Evolutionary conservation across 179 eudicot genomes (phyloP), one percentile per base, ranked within the genome.

Genomic region (Beta corolliflora): DNA sequence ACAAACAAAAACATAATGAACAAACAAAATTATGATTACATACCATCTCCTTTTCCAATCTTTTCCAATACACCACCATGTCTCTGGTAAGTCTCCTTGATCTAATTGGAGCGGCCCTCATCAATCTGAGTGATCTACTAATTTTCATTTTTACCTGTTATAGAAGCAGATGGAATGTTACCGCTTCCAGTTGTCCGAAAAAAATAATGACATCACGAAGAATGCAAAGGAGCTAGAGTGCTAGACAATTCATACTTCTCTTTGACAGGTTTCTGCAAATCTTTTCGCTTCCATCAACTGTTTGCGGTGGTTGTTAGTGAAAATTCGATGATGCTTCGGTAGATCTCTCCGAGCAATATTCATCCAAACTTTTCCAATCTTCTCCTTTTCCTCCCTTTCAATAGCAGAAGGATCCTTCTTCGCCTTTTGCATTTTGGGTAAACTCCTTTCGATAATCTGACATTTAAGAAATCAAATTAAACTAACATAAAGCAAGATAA

Each of bases 11-110:
- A 64, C 50, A 25, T 9, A 45, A 29, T 41, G 76, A 75, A 58
- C 44, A 59, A 23, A 78, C 9, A 76, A 25, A 18, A 65, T 53
- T 4, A 21, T 73, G 52, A 83, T 52, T 78, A 61, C 45, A 63
- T 94, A 96, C 99, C 99, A 94, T 96, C 91, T 96, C 99, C 81
- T 94, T 96, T 79, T 96, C 99, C 76, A 91, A 86, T 91, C 92
- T 88, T 89, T 96, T 96, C 99, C 99, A 96, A 79, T 92, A 94
- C 54, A 94, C 89, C 88, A 94, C 79, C 97, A 96, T 92, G 83
- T 94, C 99, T 88, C 99, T 88, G 19, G 98, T 90, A 81, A 96
- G 87, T 85, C 91, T 96, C 84, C 98, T 89, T 78, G 98, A 92
- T 81, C 98, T 91, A 71, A 86, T 84, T 66, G 90, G 85, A 79